Evolutionary conservation across 2,329 filamentous ascomycete species (phyloP).

Genomic region (Penicillium sp.): DNA sequence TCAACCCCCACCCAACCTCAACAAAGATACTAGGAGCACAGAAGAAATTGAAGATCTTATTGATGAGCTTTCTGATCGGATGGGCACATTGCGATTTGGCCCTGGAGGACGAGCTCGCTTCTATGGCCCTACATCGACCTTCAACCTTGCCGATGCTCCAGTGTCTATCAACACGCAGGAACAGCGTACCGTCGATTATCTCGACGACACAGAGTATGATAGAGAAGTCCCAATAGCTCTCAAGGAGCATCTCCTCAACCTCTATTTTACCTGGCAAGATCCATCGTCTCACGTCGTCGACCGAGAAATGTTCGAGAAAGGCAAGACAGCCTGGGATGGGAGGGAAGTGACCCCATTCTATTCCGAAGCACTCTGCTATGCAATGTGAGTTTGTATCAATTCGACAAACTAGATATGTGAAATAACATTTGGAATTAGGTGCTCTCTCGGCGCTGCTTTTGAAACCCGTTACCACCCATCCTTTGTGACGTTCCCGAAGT

Average conservation of each 20-base stretch:
- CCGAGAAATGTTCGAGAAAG: constrained; percentile 25
- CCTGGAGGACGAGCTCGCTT: constrained; percentile 35
- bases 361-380: constrained; percentile 27
- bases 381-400: constrained; percentile 22
- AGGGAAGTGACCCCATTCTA: constrained; percentile 24
- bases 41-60: constrained; percentile 29
- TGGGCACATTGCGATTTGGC: constrained; percentile 36
- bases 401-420: background rate
- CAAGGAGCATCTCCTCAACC: constrained; percentile 37
- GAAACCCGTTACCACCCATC: constrained; percentile 37
- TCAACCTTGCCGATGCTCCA: too few relatives aligned
- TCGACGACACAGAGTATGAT: constrained; percentile 25
- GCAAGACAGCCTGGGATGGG: constrained; percentile 15
- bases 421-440: constrained; percentile 19
- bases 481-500: constrained; percentile 35
- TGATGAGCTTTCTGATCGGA: constrained; percentile 33
- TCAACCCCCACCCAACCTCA: constrained; percentile 5
- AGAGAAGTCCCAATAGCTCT: constrained; percentile 30
- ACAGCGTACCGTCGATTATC: background rate
- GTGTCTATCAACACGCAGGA: too few relatives aligned
- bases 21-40: constrained; percentile 1
- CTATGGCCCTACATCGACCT: constrained; percentile 31
- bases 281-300: constrained; percentile 40
- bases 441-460: constrained; percentile 37
- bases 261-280: constrained; percentile 47